phyloP scores from a whole-genome alignment of 345 rosid species.

The Pseudoturritis turrita region DNA sequence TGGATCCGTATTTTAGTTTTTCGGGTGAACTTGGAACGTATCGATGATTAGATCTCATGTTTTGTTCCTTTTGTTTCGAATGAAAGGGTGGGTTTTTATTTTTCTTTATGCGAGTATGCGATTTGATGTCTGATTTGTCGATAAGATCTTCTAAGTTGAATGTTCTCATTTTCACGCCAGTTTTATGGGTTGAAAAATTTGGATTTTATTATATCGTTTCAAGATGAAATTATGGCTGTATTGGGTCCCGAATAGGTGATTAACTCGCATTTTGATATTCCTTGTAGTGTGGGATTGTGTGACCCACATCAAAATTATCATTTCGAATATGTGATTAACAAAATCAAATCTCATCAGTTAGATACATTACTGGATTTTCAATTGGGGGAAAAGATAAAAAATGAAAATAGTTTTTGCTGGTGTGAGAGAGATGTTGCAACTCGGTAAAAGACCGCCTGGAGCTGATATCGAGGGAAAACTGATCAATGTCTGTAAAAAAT shows the following conservation, averaged over 20 bases:
- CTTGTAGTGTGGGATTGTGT: neutral
- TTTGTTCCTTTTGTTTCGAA: neutral
- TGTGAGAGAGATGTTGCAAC: neutral
- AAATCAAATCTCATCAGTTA: neutral
- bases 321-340: neutral
- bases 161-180: neutral
- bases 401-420: neutral
- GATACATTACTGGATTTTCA: neutral
- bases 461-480: neutral
- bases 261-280: neutral
- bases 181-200: neutral
- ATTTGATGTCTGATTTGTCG: neutral
- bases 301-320: neutral
- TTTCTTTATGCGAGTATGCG: neutral
- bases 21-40: neutral
- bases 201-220: neutral
- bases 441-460: neutral
- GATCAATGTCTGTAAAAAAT: neutral
- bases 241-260: neutral
- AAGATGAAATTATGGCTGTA: neutral
- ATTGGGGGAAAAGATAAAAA: neutral
- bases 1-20: neutral
- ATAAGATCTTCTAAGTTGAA: neutral
- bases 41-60: constrained; percentile 18
- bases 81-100: neutral